Conservation (phyloP, 331 rosid species). For the Malus hybrid region DNA sequence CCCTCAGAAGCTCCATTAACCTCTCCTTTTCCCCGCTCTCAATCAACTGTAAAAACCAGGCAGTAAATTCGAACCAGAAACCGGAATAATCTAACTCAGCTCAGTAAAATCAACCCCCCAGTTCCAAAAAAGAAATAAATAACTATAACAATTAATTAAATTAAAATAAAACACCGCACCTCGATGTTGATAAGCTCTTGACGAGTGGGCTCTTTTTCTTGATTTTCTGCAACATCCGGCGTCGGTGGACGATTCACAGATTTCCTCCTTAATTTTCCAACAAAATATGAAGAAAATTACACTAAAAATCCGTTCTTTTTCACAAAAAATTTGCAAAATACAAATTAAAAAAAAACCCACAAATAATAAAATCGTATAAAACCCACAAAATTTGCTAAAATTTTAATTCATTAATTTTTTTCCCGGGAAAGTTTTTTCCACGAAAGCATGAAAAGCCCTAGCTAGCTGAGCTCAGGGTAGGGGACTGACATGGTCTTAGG, state of each 20-base stretch:
- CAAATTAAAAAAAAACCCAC: background rate
- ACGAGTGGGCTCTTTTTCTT: constrained; percentile 56
- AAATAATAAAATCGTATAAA: background rate
- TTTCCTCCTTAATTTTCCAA: constrained; percentile 42
- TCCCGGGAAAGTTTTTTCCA: background rate
- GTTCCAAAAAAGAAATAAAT: background rate
- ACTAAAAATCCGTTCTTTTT: background rate
- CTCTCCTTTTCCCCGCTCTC: constrained; percentile 90
- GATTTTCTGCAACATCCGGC: constrained; percentile 62
- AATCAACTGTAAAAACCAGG: constrained; percentile 37
- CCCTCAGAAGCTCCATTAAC: constrained; percentile 81
- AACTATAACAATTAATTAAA: background rate
- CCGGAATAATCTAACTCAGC: background rate
- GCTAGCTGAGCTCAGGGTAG: background rate
- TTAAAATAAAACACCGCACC: constrained; percentile 25
- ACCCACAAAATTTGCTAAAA: background rate
- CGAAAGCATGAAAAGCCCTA: background rate
- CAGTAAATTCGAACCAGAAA: background rate
- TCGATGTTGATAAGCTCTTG: constrained; percentile 65
- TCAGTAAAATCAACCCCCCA: background rate
- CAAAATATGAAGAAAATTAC: background rate
- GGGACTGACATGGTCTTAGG: constrained; percentile 15
- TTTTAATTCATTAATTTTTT: background rate
- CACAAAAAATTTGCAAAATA: background rate
- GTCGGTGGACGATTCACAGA: constrained; percentile 89